A percentile compares a stretch with the other conserved stretches of the same genome.
Conservation (phyloP, 768 basidiomycete species). For the Scleroderma citrinum region DNA sequence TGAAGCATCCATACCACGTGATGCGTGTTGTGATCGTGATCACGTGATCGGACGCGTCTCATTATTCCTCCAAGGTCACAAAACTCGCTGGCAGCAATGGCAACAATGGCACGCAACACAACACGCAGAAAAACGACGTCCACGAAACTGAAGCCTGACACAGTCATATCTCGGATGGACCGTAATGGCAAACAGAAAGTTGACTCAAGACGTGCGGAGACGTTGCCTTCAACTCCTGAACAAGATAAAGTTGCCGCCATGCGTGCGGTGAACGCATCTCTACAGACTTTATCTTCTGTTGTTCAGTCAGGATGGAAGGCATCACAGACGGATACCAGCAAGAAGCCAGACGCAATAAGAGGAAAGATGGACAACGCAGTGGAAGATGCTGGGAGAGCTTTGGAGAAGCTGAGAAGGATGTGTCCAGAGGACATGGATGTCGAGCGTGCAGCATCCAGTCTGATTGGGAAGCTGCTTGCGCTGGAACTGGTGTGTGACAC, state of each 20-base stretch:
- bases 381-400: constrained; percentile 35
- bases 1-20: too few species aligned
- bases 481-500: constrained; percentile 61
- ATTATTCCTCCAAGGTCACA: not conserved
- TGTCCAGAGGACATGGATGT: constrained; percentile 51
- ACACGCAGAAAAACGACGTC: not conserved
- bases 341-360: constrained; percentile 21
- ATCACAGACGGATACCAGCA: constrained; percentile 15
- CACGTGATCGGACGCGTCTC: not conserved
- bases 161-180: constrained; percentile 20
- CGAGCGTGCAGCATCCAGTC: constrained; percentile 65
- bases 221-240: constrained; percentile 18
- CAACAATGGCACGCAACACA: not conserved
- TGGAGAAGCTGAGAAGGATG: constrained; percentile 42
- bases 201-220: not conserved
- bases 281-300: constrained; percentile 48
- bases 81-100: not conserved
- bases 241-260: constrained; percentile 44
- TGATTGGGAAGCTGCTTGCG: constrained; percentile 59
- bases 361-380: constrained; percentile 32
- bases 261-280: constrained; percentile 57
- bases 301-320: constrained; percentile 60
- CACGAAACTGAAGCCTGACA: constrained; percentile 20
- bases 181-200: constrained; percentile 26
- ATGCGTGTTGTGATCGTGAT: not conserved